Base-by-base conservation (phyloP, 2,329 filamentous ascomycete species). In the Aplosporella prunicola region DNA sequence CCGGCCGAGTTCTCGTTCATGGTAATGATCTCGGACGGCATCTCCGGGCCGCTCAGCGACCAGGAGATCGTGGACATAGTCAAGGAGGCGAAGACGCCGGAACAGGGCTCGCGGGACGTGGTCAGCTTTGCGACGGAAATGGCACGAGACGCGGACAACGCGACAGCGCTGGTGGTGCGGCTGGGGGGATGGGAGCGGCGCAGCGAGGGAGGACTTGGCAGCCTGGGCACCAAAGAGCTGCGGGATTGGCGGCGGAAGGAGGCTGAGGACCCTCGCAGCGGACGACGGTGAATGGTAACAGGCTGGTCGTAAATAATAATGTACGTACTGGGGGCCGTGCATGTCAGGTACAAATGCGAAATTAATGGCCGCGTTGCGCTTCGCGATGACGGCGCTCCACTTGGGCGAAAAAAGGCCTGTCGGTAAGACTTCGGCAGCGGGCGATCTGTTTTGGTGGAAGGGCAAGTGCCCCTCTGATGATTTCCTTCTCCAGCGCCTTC, bases 41-140 rank as follows among this genome's bases (percentile, higher is more conserved):
- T 98, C 8, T 89, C 80, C 14, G 89, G 85, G 5, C 83, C 82
- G 11, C 67, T 96, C 15, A 77, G 73, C 39, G 91, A 98, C 54
- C 89, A 96, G 63, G 91, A 98, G 63, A 86, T 96, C 44, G 88
- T 95, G 20, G 91, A 98, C 56, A 78, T 96, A 20, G 72, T 96
- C 51, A 96, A 96, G 60, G 91, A 98, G 61, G 84, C 87, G 5
- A 79, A 72, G 53, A 96, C 89, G 0, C 91, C 91, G 0, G 89
- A 94, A 48, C 77, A 93, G 55, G 91, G 79, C 3, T 78, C 86
- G 1, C 72, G 71, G 41, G 77, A 80, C 43, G 75, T 98, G 6
- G 85, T 94, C 18, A 76, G 76, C 39, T 95, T 91, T 59, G 87
- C 89, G 1, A 91, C 84, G 0, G 91, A 96, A 62, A 82, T 94